Conservation (phyloP, 2,329 filamentous ascomycete species). For the Apiospora aurea region DNA sequence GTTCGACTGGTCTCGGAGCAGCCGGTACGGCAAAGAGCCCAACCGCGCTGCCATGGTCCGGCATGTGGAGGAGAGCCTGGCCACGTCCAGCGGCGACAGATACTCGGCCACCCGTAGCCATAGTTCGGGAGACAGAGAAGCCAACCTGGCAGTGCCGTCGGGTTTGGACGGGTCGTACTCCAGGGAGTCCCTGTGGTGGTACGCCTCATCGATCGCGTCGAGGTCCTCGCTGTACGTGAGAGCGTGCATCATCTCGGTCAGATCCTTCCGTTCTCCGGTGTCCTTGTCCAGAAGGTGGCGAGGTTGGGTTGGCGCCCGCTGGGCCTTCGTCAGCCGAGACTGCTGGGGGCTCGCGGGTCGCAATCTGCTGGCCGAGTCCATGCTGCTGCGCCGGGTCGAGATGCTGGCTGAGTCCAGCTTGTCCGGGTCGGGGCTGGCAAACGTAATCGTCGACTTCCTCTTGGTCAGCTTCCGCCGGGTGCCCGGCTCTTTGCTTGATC, state of each 20-base stretch:
- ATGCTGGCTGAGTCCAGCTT: constrained; percentile 1
- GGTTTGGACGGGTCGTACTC: constrained; percentile 18
- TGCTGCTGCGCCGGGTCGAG: neutral
- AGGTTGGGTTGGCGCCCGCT: neutral
- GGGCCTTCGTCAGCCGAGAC: neutral
- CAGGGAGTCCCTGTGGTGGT: neutral
- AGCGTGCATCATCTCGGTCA: constrained; percentile 21
- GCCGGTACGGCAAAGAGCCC: constrained; percentile 1
- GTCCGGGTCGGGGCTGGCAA: neutral
- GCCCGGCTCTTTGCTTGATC: constrained; percentile 17
- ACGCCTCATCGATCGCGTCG: neutral
- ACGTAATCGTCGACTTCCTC: neutral
- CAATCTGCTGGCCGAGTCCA: neutral
- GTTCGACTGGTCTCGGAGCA: constrained; percentile 17
- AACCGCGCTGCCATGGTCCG: constrained; percentile 5
- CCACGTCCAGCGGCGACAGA: constrained; percentile 14
- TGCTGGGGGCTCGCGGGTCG: neutral
- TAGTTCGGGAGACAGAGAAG: constrained; percentile 1
- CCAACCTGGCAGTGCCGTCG: constrained; percentile 10
- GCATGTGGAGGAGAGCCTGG: constrained; percentile 3
- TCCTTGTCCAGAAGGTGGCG: constrained; percentile 4
- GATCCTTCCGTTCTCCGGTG: constrained; percentile 22
- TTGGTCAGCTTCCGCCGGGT: constrained; percentile 1
- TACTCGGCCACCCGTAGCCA: constrained; percentile 14
- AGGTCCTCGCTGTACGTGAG: constrained; percentile 14